Evolutionary conservation across 495 filamentous ascomycete genomes (phyloP).

Genomic region (Paragyromitra xinjiangensis): DNA sequence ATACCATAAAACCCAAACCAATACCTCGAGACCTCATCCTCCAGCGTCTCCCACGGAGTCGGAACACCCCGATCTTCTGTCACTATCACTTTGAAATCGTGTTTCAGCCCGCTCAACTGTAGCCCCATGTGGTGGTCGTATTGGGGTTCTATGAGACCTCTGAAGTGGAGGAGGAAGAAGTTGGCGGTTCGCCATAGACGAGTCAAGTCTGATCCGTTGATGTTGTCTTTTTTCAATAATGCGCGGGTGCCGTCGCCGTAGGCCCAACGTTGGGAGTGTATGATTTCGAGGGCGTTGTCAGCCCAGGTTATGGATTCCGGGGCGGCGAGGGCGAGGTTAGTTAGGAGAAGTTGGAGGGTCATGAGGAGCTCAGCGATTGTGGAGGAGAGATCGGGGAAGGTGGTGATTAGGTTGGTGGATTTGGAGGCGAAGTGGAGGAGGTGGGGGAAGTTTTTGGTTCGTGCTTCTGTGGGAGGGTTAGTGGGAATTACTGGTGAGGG

Average conservation of each 20-base stretch:
- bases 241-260: conserved; percentile 9
- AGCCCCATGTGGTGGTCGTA: conserved; percentile 9
- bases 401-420: conserved; percentile 12
- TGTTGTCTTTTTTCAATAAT: conserved; percentile 13
- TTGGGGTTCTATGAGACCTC: conserved; percentile 5
- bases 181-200: conserved; percentile 33
- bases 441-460: conserved; percentile 28
- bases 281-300: background rate
- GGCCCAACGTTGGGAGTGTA: conserved; percentile 18
- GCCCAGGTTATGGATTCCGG: conserved; percentile 2
- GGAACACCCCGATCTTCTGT: conserved; percentile 28
- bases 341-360: conserved; percentile 31
- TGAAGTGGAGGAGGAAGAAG: conserved; percentile 39
- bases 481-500: background rate
- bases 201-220: conserved; percentile 5
- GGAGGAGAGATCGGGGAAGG: conserved; percentile 1
- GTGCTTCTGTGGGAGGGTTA: conserved; percentile 25
- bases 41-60: conserved; percentile 2
- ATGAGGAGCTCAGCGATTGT: conserved; percentile 13
- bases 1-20: conserved; percentile 47
- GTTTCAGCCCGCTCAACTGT: conserved; percentile 32
- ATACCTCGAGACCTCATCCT: conserved; percentile 25
- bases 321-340: conserved; percentile 22
- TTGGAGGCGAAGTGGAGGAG: conserved; percentile 17
- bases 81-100: conserved; percentile 10